Conservation (phyloP, 208 protist genomes). For the Trypanosoma caninum region DNA sequence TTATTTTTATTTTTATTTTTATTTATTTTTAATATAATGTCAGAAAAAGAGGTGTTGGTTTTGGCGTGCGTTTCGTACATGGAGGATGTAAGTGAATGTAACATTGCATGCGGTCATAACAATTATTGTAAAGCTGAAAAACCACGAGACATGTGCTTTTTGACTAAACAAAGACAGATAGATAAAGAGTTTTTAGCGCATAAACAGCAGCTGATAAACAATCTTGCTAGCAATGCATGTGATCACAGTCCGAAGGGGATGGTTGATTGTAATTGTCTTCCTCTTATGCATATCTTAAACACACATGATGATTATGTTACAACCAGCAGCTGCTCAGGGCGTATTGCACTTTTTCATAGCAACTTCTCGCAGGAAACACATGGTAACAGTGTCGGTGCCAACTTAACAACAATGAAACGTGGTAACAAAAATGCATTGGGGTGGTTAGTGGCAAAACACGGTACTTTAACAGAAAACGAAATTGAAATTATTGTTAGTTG, state of each 20-base stretch:
- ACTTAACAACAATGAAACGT: constrained; percentile 42
- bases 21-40: too few relatives aligned
- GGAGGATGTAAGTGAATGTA: too few relatives aligned
- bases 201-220: constrained; percentile 59
- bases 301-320: constrained; percentile 75
- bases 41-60: too few relatives aligned
- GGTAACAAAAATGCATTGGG: constrained; percentile 64
- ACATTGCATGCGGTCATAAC: too few relatives aligned
- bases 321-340: constrained; percentile 87
- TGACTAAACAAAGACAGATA: constrained; percentile 33
- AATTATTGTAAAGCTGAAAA: too few relatives aligned
- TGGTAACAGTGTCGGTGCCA: constrained; percentile 1
- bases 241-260: constrained; percentile 72
- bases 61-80: too few relatives aligned
- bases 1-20: not conserved
- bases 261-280: constrained; percentile 73
- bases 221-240: constrained; percentile 59
- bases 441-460: constrained; percentile 84
- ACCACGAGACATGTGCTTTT: too few relatives aligned
- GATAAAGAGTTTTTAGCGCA: constrained; percentile 70
- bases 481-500: constrained; percentile 49
- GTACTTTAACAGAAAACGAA: constrained; percentile 52
- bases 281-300: constrained; percentile 75
- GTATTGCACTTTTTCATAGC: constrained; percentile 85
- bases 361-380: constrained; percentile 5